These are phyloP conservation scores for Rubroshorea leprosula DNA, from an alignment of 345 rosid species.

Conservation along the genomic window DNA sequence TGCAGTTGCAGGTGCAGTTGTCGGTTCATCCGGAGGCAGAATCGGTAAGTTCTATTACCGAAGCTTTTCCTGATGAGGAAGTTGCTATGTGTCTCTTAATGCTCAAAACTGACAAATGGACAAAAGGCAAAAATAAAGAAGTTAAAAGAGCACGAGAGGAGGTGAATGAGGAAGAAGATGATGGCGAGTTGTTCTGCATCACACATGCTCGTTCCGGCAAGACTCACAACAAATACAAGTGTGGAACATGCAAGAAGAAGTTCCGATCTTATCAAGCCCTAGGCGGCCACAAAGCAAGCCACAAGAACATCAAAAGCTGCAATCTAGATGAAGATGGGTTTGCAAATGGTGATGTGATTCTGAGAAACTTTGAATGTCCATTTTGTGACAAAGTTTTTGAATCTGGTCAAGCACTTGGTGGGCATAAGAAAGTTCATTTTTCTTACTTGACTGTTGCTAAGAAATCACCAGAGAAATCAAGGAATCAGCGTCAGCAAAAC, in stretches of 20 bases:
- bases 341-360: background rate
- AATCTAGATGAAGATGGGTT: background rate
- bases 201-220: background rate
- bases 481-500: too few species aligned
- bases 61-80: conserved; percentile 21
- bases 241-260: conserved; percentile 44
- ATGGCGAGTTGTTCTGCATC: conserved; percentile 2
- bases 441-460: conserved; percentile 10
- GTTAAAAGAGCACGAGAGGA: background rate
- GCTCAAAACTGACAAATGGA: conserved; percentile 41
- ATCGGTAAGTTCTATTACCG: conserved; percentile 26
- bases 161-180: conserved; percentile 7
- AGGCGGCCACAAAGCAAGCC: conserved; percentile 61
- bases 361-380: conserved; percentile 29
- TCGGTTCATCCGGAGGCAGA: conserved; percentile 7
- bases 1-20: background rate
- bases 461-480: background rate
- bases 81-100: conserved; percentile 39
- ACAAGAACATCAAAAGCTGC: conserved; percentile 25
- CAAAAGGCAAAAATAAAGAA: background rate
- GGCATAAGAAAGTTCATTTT: conserved; percentile 54
- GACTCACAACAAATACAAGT: conserved; percentile 24
- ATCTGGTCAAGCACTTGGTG: conserved; percentile 61
- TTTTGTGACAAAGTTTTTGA: conserved; percentile 40
- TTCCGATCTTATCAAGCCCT: conserved; percentile 59